These are phyloP conservation scores for Pythium apleroticum DNA, from an alignment of 352 stramenopile species.

Conservation along the genomic window DNA sequence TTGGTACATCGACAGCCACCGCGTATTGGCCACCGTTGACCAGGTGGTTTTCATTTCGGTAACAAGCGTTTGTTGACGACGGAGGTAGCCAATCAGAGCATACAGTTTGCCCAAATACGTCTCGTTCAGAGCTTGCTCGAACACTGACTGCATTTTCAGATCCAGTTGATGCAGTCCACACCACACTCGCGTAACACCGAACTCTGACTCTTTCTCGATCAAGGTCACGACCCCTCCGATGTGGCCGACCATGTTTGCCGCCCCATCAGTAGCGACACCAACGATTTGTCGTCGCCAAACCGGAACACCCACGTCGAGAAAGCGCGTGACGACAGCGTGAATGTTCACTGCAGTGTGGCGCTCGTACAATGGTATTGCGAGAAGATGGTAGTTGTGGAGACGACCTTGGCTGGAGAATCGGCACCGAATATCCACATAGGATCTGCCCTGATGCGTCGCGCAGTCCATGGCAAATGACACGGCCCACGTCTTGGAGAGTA, in stretches of 20 bases:
- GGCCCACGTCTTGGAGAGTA: background rate
- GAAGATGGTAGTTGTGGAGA: background rate
- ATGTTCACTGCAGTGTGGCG: background rate
- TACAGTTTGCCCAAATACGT: conserved; percentile 24
- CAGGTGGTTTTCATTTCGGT: conserved; percentile 13
- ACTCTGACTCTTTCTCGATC: background rate
- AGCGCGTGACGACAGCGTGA: background rate
- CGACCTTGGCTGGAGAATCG: background rate
- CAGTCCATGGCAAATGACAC: background rate
- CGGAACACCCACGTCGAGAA: background rate
- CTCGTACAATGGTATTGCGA: background rate
- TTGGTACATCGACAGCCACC: conserved; percentile 24
- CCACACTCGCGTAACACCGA: background rate
- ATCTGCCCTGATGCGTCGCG: background rate
- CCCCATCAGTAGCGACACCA: background rate
- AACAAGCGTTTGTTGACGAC: conserved; percentile 8
- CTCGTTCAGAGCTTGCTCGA: conserved; percentile 11
- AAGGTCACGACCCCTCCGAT: background rate
- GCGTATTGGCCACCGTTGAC: conserved; percentile 14
- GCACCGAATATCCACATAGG: background rate
- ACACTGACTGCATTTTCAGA: conserved; percentile 1
- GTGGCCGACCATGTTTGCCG: background rate
- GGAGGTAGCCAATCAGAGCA: conserved; percentile 18
- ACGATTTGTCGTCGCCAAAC: background rate
- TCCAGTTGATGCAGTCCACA: background rate